Base-by-base conservation (phyloP, 257 asterid species). In the Solanum peruvianum region DNA sequence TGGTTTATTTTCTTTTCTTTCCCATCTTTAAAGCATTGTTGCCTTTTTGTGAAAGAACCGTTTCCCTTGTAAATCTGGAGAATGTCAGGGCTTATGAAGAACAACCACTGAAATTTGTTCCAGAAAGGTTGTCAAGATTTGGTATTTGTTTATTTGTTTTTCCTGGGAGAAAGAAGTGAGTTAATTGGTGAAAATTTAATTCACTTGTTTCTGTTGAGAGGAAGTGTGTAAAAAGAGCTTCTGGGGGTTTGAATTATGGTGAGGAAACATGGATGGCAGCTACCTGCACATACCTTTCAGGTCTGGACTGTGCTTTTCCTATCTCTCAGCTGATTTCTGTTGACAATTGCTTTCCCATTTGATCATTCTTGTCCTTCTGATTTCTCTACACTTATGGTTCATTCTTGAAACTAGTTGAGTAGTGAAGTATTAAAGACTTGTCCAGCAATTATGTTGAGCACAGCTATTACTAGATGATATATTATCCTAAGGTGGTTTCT, bases 251-350 rank as follows among this genome's bases (percentile, higher is more conserved):
- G 88, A 69, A 84, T 86, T 86, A 97, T 97, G 99, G 98, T 95
- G 98, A 95, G 99, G 87, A 94, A 95, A 89, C 98, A 97, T 92
- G 99, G 99, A 86, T 97, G 98, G 98, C 98, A 97, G 91, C 83
- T 97, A 82, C 98, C 99, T 11, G 98, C 99, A 14, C 98, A 97
- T 90, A 94, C 98, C 89, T 93, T 97, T 90, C 99, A 97, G 99
- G 99, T 97, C 35, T 77, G 85, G 27, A 37, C 85, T 56, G 64
- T 20, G 64, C 64, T 56, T 56, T 56, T 56, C 64, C 64, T 18
- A 18, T 56, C 64, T 20, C 25, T 56, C 64, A 21, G 14, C 69
- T 33, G 84, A 80, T 29, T 78, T 89, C 47, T 85, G 41, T 47
- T 90, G 18, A 81, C 87, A 49, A 20, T 69, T 81, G 69, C 84